These are phyloP conservation scores for Circinella umbellata DNA, from an alignment of 371 early-diverging fungal genomes.

Conservation along the genomic window DNA sequence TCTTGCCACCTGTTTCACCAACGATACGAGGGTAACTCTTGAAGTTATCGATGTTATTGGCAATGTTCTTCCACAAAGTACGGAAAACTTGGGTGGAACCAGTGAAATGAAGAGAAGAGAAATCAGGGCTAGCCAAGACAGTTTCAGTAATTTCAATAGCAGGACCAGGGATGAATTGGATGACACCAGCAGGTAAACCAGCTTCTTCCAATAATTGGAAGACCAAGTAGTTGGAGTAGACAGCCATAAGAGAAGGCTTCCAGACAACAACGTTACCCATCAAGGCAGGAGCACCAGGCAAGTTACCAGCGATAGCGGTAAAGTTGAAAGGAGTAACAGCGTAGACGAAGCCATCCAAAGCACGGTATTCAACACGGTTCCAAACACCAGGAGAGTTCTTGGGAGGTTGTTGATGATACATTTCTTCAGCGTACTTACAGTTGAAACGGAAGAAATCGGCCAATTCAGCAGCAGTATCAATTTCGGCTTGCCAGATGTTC, in stretches of 20 bases:
- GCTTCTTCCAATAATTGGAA: conserved; percentile 93
- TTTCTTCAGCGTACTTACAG: conserved; percentile 91
- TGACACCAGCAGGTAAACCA: conserved; percentile 96
- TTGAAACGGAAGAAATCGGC: conserved; percentile 97
- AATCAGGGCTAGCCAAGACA: conserved; percentile 83
- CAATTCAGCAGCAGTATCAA: conserved; percentile 95
- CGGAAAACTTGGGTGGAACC: conserved; percentile 95
- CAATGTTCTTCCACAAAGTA: conserved; percentile 91
- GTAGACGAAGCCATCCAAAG: conserved; percentile 95
- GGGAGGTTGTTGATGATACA: conserved; percentile 93
- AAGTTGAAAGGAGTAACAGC: conserved; percentile 99
- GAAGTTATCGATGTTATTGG: conserved; percentile 89
- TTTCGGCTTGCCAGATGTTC: conserved; percentile 99
- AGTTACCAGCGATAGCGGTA: conserved; percentile 98
- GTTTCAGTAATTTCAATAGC: conserved; percentile 77
- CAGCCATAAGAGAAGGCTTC: conserved; percentile 94
- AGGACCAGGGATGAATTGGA: conserved; percentile 96
- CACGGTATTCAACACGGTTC: conserved; percentile 97
- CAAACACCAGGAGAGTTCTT: conserved; percentile 87
- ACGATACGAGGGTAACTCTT: conserved; percentile 95
- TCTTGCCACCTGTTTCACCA: conserved; percentile 99
- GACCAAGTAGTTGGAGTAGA: conserved; percentile 91
- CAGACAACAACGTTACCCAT: conserved; percentile 98
- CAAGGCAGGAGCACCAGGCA: conserved; percentile 92
- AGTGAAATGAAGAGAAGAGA: conserved; percentile 97